Evolutionary conservation across 202 grass and related monocot species (phyloP).

Genomic region (Sporobolus alterniflorus): DNA sequence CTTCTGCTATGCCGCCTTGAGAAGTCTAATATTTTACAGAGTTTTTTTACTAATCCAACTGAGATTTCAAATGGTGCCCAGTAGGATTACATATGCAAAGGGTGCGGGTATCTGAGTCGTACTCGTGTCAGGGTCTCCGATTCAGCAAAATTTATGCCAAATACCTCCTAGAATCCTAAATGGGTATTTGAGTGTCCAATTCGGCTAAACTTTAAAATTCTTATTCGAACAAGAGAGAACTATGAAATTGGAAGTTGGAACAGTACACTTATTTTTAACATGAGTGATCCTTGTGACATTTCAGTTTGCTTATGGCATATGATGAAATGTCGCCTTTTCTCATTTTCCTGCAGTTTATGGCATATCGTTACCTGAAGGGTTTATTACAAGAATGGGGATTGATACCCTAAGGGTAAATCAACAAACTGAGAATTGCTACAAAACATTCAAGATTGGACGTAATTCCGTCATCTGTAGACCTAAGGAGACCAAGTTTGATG

Average conservation of each 20-base stretch:
- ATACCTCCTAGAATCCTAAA: not conserved
- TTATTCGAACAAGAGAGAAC: not conserved
- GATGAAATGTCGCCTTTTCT: conserved; percentile 37
- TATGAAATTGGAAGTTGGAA: conserved; percentile 12
- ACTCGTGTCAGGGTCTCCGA: not conserved
- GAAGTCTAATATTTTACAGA: not conserved
- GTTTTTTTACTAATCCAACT: not conserved
- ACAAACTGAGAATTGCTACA: conserved; percentile 63
- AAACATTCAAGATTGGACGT: conserved; percentile 61
- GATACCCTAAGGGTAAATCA: conserved; percentile 41
- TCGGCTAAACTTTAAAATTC: not conserved
- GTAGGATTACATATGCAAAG: not conserved
- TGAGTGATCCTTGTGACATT: conserved; percentile 32
- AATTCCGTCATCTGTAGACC: conserved; percentile 57
- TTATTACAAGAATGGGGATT: conserved; percentile 58
- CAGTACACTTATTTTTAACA: conserved; percentile 15
- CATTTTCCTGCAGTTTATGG: conserved; percentile 53
- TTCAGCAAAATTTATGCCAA: not conserved
- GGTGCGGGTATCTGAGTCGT: not conserved
- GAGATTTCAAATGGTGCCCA: not conserved
- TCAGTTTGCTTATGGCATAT: conserved; percentile 29
- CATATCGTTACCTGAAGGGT: conserved; percentile 32
- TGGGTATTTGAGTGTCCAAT: not conserved
- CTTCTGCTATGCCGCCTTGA: not conserved
- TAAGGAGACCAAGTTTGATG: conserved; percentile 46